Base-by-base conservation (phyloP, 768 basidiomycete species). In the Pisolithus tinctorius region DNA sequence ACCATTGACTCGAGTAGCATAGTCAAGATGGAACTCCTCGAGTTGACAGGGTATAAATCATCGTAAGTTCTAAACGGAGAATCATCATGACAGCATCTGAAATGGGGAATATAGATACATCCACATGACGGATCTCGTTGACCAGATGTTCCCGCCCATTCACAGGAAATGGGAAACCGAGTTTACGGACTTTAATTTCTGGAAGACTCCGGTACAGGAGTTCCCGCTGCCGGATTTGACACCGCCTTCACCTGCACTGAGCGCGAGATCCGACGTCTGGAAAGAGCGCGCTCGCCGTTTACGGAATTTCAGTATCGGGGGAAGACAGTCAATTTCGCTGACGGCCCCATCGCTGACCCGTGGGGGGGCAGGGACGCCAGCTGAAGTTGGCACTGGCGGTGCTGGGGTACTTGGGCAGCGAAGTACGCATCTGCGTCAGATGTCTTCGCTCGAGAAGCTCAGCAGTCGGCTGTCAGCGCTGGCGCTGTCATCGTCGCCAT, bases 141-240 rank as follows among this genome's bases (percentile, higher is more conserved):
- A 99, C 71, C 94, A 96, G 69, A 94, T 96, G 85, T 99, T 99
- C 74, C 96, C 96, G 31, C 92, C 95, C 0, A 93, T 98, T 50
- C 80, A 93, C 64, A 82, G 86, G 47, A 91, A 90, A 64, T 86
- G 84, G 80, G 79, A 85, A 11, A 82, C 89, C 1, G 93, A 94
- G 64, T 99, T 80, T 66, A 96, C 94, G 1, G 95, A 98, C 67
- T 93, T 96, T 77, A 97, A 95, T 63, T 99, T 82, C 63, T 99
- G 96, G 96, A 86, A 92, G 56, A 58, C 79, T 0, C 84, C 91
- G 0, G 72, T 97, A 11, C 82, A 80, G 47, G 87, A 91, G 1
- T 84, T 86, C 52, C 71, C 83, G 4, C 74, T 93, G 3, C 94
- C 94, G 0, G 87, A 90, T 63, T 66, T 90, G 6, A 72, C 80